Conservation (phyloP, 495 filamentous ascomycete genomes). For the Penicillium cosmopolitanum region DNA sequence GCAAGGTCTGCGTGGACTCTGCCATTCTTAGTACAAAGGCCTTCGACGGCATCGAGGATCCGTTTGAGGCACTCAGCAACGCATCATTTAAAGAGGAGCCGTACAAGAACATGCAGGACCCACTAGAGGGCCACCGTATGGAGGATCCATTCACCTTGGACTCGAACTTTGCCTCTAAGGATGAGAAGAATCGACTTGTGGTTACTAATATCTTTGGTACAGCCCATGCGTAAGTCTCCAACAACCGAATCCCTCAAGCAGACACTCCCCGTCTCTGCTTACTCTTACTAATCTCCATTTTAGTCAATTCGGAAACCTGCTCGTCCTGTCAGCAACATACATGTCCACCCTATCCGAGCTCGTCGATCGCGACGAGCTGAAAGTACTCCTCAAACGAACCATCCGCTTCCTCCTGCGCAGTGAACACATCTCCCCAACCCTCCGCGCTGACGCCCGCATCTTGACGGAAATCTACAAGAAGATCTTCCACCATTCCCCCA, state of each 20-base stretch:
- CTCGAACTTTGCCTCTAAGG: neutral
- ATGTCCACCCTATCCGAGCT: conserved; percentile 57
- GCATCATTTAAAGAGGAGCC: neutral
- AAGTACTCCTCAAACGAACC: conserved; percentile 59
- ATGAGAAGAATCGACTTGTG: conserved; percentile 59
- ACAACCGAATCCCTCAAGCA: neutral
- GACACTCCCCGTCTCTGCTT: neutral
- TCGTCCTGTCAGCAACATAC: conserved; percentile 82
- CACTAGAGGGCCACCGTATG: neutral
- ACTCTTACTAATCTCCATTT: conserved; percentile 3
- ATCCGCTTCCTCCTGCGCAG: conserved; percentile 69
- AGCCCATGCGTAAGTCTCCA: conserved; percentile 82
- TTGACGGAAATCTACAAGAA: conserved; percentile 63
- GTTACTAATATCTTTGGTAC: conserved; percentile 96
- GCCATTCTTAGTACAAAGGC: conserved; percentile 84
- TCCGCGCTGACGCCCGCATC: conserved; percentile 68
- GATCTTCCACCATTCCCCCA: conserved; percentile 41
- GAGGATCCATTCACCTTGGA: conserved; percentile 2
- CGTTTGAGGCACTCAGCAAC: neutral
- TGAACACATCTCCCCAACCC: conserved; percentile 65
- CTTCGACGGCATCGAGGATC: conserved; percentile 69
- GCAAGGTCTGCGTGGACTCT: conserved; percentile 66
- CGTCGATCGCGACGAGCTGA: conserved; percentile 55
- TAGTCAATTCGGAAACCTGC: conserved; percentile 96
- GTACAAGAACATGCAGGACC: neutral